Conservation (phyloP, 257 asterid species). For the Handroanthus guayacan region DNA sequence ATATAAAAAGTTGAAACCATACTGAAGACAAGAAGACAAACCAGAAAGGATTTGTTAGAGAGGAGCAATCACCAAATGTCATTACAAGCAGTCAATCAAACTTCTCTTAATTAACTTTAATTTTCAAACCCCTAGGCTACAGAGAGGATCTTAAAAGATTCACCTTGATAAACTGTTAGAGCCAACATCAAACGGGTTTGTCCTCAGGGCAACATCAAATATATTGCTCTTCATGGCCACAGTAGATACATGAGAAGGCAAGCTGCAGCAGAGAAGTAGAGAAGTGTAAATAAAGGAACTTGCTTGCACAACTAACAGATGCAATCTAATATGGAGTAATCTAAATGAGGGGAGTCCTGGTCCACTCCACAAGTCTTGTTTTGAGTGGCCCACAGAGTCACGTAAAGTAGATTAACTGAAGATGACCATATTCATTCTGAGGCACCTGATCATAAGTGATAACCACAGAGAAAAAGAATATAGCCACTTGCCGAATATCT, state of each 20-base stretch:
- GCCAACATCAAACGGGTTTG: constrained; percentile 57
- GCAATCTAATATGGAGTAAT: constrained; percentile 12
- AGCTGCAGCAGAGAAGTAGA: constrained; percentile 63
- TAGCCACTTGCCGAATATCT: neutral
- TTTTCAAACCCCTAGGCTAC: constrained; percentile 9
- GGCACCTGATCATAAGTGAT: constrained; percentile 26
- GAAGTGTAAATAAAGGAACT: constrained; percentile 30
- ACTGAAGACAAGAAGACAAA: neutral
- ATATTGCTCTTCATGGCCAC: constrained; percentile 69
- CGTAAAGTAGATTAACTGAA: no score
- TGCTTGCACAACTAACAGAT: constrained; percentile 18
- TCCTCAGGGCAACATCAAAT: constrained; percentile 73
- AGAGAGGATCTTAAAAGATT: constrained; percentile 35
- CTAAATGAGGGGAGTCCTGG: no score
- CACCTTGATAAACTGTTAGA: constrained; percentile 75
- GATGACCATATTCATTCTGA: constrained; percentile 23
- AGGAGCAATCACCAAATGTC: neutral
- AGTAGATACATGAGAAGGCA: constrained; percentile 69
- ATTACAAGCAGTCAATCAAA: constrained; percentile 18
- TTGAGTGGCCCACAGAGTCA: no score
- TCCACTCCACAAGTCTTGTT: no score
- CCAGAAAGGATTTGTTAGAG: neutral
- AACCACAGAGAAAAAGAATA: constrained; percentile 7
- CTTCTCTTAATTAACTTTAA: constrained; percentile 8
- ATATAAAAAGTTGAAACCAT: constrained; percentile 5